Conservation (phyloP, 2,329 filamentous ascomycete genomes). For the Diaporthe aspalathi region DNA sequence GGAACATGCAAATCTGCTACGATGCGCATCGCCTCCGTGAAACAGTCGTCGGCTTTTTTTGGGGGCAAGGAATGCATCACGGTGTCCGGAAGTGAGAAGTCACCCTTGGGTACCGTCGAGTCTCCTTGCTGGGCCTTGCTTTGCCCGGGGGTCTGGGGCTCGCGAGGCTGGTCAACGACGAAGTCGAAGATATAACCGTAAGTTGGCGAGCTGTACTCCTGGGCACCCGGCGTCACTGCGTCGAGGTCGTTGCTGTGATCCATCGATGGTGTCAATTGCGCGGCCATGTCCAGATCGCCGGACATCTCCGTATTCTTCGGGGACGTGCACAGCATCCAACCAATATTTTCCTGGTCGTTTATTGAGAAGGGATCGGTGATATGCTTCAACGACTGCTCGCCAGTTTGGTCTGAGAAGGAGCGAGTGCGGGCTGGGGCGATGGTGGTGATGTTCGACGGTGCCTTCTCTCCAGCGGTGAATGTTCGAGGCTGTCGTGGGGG, state of each 20-base stretch:
- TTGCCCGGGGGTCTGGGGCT: background rate
- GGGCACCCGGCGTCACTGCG: background rate
- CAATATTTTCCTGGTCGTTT: background rate
- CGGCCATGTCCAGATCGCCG: background rate
- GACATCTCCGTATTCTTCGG: slow-evolving; percentile 1
- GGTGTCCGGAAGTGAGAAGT: background rate
- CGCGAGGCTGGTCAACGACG: background rate
- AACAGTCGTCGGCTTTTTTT: slow-evolving; percentile 4
- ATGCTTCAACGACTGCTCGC: background rate
- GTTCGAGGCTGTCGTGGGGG: background rate
- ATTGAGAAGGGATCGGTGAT: slow-evolving; percentile 5
- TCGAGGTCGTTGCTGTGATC: background rate
- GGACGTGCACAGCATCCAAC: background rate
- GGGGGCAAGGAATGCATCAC: background rate
- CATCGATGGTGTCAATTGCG: slow-evolving; percentile 2
- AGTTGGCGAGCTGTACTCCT: slow-evolving; percentile 9
- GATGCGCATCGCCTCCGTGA: slow-evolving; percentile 2
- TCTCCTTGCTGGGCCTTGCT: background rate
- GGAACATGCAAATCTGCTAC: background rate
- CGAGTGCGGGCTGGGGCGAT: background rate
- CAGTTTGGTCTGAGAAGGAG: background rate
- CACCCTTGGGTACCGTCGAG: background rate
- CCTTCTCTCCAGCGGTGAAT: background rate
- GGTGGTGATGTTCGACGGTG: background rate
- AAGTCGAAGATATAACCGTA: slow-evolving; percentile 6